Base-by-base conservation (phyloP, 805 yeast genomes). In the Schwanniomyces sp. region DNA sequence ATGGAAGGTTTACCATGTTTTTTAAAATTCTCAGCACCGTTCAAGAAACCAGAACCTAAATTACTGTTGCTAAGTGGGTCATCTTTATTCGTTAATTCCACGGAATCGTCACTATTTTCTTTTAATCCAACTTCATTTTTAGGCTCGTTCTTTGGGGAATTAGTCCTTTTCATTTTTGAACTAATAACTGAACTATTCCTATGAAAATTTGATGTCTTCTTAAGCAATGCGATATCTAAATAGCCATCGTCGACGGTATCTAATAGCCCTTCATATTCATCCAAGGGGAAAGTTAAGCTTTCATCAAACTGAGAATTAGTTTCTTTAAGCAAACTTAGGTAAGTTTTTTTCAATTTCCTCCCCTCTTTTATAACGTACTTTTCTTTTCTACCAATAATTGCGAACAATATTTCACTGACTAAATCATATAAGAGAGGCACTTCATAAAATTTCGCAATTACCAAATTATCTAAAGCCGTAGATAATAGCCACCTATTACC, bases 401-500 rank as follows among this genome's bases (percentile, higher is more conserved):
- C 86, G 62, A 82, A 87, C 44, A 87, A 64, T 0, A 82, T 82
- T 58, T 88, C 94, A 42, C 81, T 68, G 43, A 86, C 79, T 57
- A 86, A 70, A 56, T 85, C 90, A 60, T 84, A 85, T 25, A 88
- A 67, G 43, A 87, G 66, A 2, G 92, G 91, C 21, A 87, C 74
- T 50, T 84, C 85, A 58, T 82, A 86, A 50, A 80, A 74, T 54
- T 84, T 84, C 2, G 91, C 76, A 57, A 84, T 73, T 29, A 82
- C 62, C 53, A 86, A 69, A 41, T 83, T 74, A 53, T 86, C 90
- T 34, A 86, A 70, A 0, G 86, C 79, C 0, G 87, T 82, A 1
- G 79, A 71, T 34, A 87, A 64, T n/a, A 75, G 65, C 92, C 92
- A 86, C 55, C 79, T 84, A 45, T 84, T 81, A 24, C 89, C 89